Conservation (phyloP, 192 early-diverging fungal species). For the Piromyces finnis region DNA sequence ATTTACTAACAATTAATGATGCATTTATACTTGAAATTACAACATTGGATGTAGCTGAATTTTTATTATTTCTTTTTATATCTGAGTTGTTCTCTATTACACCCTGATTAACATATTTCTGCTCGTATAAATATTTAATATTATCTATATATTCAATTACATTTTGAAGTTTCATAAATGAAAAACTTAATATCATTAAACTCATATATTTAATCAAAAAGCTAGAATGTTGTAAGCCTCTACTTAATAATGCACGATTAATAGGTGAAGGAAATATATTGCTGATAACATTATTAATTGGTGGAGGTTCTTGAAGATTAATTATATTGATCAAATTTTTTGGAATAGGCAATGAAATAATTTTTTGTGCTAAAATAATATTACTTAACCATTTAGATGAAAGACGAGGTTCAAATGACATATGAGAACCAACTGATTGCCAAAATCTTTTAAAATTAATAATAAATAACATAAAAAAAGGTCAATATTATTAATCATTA, state of each 20-base stretch:
- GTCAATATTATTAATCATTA: too few species aligned
- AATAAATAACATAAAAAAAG: too few species aligned
- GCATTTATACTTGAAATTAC: neutral
- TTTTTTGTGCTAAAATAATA: slow-evolving; percentile 50
- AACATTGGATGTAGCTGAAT: neutral
- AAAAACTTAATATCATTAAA: slow-evolving; percentile 4
- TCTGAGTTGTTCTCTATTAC: neutral
- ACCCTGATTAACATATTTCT: neutral
- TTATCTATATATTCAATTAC: neutral
- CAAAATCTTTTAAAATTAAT: slow-evolving; percentile 20
- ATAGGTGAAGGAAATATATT: slow-evolving; percentile 47
- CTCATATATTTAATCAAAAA: slow-evolving; percentile 43
- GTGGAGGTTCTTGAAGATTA: slow-evolving; percentile 35
- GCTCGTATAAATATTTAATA: neutral
- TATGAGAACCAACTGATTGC: slow-evolving; percentile 16
- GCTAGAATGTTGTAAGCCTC: slow-evolving; percentile 45
- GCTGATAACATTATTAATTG: slow-evolving; percentile 30
- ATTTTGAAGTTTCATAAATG: neutral
- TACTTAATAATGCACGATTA: slow-evolving; percentile 24
- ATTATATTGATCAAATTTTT: slow-evolving; percentile 2
- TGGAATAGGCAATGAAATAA: slow-evolving; percentile 48
- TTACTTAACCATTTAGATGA: slow-evolving; percentile 58
- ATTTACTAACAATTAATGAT: neutral
- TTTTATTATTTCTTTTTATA: neutral
- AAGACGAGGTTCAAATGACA: slow-evolving; percentile 55